Percentiles rank a stretch among this genome's conserved stretches.
Evolutionary conservation across 352 stramenopile genomes (phyloP).

Genomic region (Thalassiosira livingstoniorum): DNA sequence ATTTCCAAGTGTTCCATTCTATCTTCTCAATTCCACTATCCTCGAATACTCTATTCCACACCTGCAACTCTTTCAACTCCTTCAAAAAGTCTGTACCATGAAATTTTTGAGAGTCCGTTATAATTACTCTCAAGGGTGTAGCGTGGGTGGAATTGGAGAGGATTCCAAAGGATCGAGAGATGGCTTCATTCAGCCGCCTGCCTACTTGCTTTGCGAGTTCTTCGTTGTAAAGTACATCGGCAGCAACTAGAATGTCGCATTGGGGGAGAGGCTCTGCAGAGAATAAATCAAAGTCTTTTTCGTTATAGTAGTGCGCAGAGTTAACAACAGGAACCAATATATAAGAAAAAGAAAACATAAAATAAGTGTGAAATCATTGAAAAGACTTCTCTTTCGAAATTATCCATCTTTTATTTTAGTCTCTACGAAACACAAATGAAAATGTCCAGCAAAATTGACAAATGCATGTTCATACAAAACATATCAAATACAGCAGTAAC

Average conservation of each 20-base stretch:
- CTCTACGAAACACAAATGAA: no score
- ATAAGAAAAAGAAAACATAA: no score
- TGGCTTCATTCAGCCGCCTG: conserved; percentile 61
- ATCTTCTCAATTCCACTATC: conserved; percentile 40
- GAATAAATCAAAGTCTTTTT: conserved; percentile 61
- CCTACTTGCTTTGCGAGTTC: conserved; percentile 68
- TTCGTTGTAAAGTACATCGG: conserved; percentile 81
- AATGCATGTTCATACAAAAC: no score
- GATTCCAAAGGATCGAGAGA: conserved; percentile 36
- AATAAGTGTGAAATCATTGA: no score
- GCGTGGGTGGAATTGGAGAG: not conserved
- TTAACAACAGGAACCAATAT: no score
- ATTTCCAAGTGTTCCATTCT: conserved; percentile 54
- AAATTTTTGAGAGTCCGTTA: conserved; percentile 83
- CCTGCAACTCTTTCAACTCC: conserved; percentile 43
- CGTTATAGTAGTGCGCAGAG: no score
- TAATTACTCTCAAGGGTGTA: conserved; percentile 53
- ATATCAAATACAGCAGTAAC: conserved; percentile 30
- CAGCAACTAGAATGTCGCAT: conserved; percentile 71
- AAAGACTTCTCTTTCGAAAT: no score
- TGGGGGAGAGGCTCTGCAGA: conserved; percentile 37
- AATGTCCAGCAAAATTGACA: no score
- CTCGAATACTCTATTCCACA: conserved; percentile 46
- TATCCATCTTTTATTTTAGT: no score
- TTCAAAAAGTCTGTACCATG: conserved; percentile 69